phyloP scores from a whole-genome alignment of 352 stramenopile genomes.

The Globisporangium solare region DNA sequence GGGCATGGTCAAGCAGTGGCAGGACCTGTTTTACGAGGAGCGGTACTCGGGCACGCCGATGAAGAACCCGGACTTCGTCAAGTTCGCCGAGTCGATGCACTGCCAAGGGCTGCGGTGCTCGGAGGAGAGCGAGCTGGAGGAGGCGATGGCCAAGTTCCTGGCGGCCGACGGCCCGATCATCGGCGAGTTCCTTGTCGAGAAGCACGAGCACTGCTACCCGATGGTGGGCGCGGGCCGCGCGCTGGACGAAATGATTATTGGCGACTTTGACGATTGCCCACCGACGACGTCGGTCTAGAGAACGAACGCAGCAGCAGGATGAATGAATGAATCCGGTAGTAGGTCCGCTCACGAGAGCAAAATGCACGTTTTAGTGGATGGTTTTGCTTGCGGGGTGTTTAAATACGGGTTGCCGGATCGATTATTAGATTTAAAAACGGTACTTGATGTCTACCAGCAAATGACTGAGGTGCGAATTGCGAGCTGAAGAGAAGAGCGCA shows the following conservation, averaged over 20 bases:
- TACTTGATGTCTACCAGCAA: too few relatives aligned
- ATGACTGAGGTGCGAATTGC: too few relatives aligned
- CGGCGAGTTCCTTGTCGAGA: slow-evolving; percentile 93
- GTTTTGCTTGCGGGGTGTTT: too few relatives aligned
- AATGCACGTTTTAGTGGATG: too few relatives aligned
- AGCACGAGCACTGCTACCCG: slow-evolving; percentile 93
- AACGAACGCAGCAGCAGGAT: slow-evolving; percentile 1
- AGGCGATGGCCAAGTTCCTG: slow-evolving; percentile 92
- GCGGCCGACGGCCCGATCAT: slow-evolving; percentile 92
- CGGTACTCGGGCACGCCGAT: slow-evolving; percentile 89
- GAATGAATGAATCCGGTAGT: too few relatives aligned
- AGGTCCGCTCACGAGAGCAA: too few relatives aligned
- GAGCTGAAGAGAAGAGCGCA: too few relatives aligned
- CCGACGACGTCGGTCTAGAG: slow-evolving; percentile 89
- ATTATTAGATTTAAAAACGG: too few relatives aligned
- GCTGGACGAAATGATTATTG: slow-evolving; percentile 95
- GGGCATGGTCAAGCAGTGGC: slow-evolving; percentile 98
- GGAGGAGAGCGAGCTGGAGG: slow-evolving; percentile 84
- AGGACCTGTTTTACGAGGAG: slow-evolving; percentile 96
- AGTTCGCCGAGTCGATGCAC: slow-evolving; percentile 91
- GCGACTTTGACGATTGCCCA: slow-evolving; percentile 92
- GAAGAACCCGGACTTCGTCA: slow-evolving; percentile 93
- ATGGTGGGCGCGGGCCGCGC: slow-evolving; percentile 88
- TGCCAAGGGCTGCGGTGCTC: slow-evolving; percentile 90
- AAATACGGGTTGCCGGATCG: too few relatives aligned